Percentiles rank a stretch among this genome's conserved stretches.
Conservation (phyloP, 768 basidiomycete genomes). For the Russula griseocarnosa region DNA sequence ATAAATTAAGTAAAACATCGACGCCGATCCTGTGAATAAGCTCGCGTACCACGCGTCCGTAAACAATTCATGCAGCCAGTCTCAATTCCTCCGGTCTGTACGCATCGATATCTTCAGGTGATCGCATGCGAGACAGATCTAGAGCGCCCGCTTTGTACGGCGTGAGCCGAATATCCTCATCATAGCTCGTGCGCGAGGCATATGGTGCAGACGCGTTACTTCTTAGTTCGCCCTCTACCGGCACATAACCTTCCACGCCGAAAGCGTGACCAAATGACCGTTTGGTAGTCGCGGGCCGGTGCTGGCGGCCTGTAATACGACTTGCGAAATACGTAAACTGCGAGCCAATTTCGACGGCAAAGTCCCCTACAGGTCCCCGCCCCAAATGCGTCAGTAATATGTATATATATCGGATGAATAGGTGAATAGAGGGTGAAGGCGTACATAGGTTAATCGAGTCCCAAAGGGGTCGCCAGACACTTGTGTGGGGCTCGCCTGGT, state of each 20-base stretch:
- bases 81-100: background rate
- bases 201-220: background rate
- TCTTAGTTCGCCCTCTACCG: background rate
- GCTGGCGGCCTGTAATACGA: conserved; percentile 36
- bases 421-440: conserved; percentile 24
- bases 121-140: background rate
- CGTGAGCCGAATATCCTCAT: conserved; percentile 20
- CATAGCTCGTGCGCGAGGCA: conserved; percentile 6
- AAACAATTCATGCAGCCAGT: background rate
- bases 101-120: background rate
- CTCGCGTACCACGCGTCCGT: background rate
- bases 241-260: conserved; percentile 12
- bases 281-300: background rate
- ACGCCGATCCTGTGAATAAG: background rate
- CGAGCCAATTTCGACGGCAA: conserved; percentile 51
- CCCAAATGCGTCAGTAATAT: background rate
- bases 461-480: conserved; percentile 66
- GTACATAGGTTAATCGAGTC: conserved; percentile 54
- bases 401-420: background rate
- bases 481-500: conserved; percentile 44
- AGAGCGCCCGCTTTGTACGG: background rate
- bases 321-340: conserved; percentile 61
- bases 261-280: conserved; percentile 19
- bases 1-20: background rate
- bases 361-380: background rate